Evolutionary conservation across 345 rosid genomes (phyloP).

Genomic region (Crucihimalaya himalaica): DNA sequence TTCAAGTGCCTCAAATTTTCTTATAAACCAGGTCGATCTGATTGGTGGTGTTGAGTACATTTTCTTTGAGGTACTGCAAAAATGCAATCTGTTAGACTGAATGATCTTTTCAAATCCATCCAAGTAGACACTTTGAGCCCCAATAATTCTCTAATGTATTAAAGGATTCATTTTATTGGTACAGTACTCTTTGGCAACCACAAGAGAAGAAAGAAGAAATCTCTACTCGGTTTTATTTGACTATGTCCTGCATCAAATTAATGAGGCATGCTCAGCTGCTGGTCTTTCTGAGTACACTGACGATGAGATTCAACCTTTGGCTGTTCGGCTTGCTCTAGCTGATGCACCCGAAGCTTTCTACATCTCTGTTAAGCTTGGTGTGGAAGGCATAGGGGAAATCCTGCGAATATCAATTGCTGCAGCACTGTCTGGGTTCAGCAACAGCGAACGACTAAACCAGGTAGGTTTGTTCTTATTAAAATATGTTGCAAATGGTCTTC

Average conservation of each 20-base stretch:
- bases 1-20: conserved; percentile 58
- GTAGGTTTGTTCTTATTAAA: conserved; percentile 44
- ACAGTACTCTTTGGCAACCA: conserved; percentile 90
- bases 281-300: conserved; percentile 84
- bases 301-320: conserved; percentile 88
- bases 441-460: conserved; percentile 80
- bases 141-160: conserved; percentile 3
- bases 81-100: background rate
- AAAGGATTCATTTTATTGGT: conserved; percentile 32
- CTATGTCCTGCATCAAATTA: conserved; percentile 81
- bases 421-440: conserved; percentile 79
- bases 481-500: conserved; percentile 20
- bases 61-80: conserved; percentile 73
- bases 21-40: conserved; percentile 82
- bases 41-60: conserved; percentile 95
- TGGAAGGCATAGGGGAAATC: conserved; percentile 94
- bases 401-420: conserved; percentile 83
- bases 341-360: conserved; percentile 97
- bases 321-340: conserved; percentile 75
- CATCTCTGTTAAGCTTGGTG: conserved; percentile 92
- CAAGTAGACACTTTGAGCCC: conserved; percentile 12
- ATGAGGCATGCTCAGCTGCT: conserved; percentile 68
- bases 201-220: conserved; percentile 89
- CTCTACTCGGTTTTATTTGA: conserved; percentile 86
- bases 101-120: conserved; percentile 8